Conservation (phyloP, 2,329 filamentous ascomycete genomes). For the Verticillium dahliae region DNA sequence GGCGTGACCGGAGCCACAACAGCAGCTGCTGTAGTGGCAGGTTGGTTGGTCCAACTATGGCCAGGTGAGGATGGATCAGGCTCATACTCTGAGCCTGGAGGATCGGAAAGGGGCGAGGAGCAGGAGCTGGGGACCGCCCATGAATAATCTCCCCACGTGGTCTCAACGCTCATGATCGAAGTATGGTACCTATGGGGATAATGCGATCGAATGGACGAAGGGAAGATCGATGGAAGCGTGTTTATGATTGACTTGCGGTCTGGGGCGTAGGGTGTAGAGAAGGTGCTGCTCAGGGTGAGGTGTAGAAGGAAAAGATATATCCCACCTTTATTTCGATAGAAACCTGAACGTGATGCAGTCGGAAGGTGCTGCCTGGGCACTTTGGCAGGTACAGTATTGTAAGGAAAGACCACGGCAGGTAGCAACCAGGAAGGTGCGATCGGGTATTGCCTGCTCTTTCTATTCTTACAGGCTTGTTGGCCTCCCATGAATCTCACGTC, state of each 20-base stretch:
- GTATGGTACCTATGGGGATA: neutral
- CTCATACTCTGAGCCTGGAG: neutral
- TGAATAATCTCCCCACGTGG: neutral
- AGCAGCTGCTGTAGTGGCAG: neutral
- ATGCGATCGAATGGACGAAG: neutral
- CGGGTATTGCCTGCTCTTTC: neutral
- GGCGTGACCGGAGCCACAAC: neutral
- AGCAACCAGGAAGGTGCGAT: neutral
- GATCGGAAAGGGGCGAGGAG: neutral
- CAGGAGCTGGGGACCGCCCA: neutral
- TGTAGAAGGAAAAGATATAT: too few relatives aligned
- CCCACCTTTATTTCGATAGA: too few relatives aligned
- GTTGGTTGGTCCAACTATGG: neutral
- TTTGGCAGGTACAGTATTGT: neutral
- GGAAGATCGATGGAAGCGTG: too few relatives aligned
- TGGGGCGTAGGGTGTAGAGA: too few relatives aligned
- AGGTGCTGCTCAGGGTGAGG: too few relatives aligned
- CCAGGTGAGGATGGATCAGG: neutral
- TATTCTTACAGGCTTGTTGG: too few relatives aligned
- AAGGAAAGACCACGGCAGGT: neutral
- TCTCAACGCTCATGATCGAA: neutral
- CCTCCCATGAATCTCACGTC: too few relatives aligned
- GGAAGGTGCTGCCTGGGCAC: neutral
- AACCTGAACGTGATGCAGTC: too few relatives aligned
- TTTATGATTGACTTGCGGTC: too few relatives aligned